Evolutionary conservation across 1,284 basidiomycete species (phyloP).

Genomic region (Sporisorium scitamineum): DNA sequence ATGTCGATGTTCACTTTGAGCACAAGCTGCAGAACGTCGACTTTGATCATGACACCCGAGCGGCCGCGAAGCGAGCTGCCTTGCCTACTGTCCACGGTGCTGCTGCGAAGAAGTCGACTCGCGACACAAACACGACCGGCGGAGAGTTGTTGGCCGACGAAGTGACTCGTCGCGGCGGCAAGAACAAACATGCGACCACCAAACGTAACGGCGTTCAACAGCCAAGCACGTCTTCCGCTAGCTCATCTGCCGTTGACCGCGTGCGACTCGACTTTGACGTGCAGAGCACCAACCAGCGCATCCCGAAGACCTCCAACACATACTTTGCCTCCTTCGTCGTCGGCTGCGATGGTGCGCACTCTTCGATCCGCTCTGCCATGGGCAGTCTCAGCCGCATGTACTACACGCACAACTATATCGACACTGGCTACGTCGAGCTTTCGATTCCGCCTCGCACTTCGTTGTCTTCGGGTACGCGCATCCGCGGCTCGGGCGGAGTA

Average conservation of each 20-base stretch:
- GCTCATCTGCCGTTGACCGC: conserved; percentile 2
- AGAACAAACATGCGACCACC: neutral
- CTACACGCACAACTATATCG: conserved; percentile 92
- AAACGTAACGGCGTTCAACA: neutral
- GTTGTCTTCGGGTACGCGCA: conserved; percentile 71
- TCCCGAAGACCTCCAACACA: conserved; percentile 12
- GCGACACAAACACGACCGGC: conserved; percentile 3
- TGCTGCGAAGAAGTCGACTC: conserved; percentile 2
- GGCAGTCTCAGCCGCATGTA: conserved; percentile 73
- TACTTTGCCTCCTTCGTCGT: conserved; percentile 50
- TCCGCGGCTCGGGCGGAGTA: conserved; percentile 72
- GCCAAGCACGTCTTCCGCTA: neutral
- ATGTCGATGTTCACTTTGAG: conserved; percentile 80
- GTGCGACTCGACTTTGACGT: conserved; percentile 42
- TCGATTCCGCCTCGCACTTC: conserved; percentile 83
- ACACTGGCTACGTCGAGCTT: conserved; percentile 94
- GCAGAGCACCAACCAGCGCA: conserved; percentile 14
- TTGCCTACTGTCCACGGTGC: conserved; percentile 4
- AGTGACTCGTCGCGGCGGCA: conserved; percentile 5
- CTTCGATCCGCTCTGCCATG: conserved; percentile 73
- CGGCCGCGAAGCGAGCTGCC: neutral
- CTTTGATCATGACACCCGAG: conserved; percentile 75
- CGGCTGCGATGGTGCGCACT: conserved; percentile 58
- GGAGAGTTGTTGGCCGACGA: conserved; percentile 23
- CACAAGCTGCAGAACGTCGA: conserved; percentile 81